Base-by-base conservation (phyloP, 768 basidiomycete species). In the Royoungia palumana region DNA sequence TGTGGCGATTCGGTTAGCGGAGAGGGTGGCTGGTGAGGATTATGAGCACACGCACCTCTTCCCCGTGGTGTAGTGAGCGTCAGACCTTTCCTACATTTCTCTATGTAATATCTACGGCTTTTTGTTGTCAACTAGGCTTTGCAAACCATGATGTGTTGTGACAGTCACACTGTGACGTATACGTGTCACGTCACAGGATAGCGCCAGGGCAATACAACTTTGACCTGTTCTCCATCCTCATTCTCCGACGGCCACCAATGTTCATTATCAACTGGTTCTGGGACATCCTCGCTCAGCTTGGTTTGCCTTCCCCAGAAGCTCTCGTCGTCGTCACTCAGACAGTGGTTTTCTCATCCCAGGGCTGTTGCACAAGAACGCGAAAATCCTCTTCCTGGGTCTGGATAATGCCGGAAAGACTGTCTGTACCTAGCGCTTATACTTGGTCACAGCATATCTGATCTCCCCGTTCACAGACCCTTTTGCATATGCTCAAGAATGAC, bases 401-500 rank as follows among this genome's bases (percentile, higher is more conserved):
- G 95, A 98, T 69, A 99, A 98, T 76, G 96, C 96, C 44, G 95
- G 96, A 66, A 99, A 98, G 81, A 98, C 96, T 51, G 95, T 96
- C 54, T 51, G 87, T 62, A 13, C 1, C 30, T 19, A 1, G 24
- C 51, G 19, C 49, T 50, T n/a, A 10, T 32, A 5, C 34, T 25
- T n/a, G 22, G 27, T 12, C 28, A 25, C 36, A 8, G 41, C 16
- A 12, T 39, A 17, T 50, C 41, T 55, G 14, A 66, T 35, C 6
- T 16, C 22, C 20, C 6, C 36, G 37, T 39, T 40, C 11, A 39
- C 28, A 97, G 94, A 97, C 95, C 24, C 78, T 97, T 36, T 72
- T 98, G 62, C 96, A 99, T 74, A 98, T 98, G 95, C 79, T 99
- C 61, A 99, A 99, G 81, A 99, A 98, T 62, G 96, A 98, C 75